phyloP scores from a whole-genome alignment of 2,329 filamentous ascomycete species.

The Ophiobolus disseminans region DNA sequence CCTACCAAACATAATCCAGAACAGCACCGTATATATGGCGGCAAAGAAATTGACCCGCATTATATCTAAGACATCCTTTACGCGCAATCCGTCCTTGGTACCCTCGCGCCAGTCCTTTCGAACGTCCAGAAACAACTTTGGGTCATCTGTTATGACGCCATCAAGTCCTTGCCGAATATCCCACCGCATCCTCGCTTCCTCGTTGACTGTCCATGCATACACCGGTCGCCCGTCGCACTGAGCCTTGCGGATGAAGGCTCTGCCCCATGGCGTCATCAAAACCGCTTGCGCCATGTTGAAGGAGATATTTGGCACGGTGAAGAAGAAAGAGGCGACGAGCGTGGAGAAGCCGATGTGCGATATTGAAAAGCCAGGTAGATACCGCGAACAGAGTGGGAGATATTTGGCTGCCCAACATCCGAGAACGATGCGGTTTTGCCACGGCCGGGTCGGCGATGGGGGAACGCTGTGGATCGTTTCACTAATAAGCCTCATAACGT shows the following conservation, averaged over 20 bases:
- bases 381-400: slow-evolving; percentile 66
- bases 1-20: slow-evolving; percentile 41
- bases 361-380: slow-evolving; percentile 69
- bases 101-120: slow-evolving; percentile 51
- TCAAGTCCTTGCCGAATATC: slow-evolving; percentile 71
- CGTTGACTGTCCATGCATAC: slow-evolving; percentile 88
- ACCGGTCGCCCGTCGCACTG: slow-evolving; percentile 65
- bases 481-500: slow-evolving; percentile 74
- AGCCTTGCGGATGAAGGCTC: slow-evolving; percentile 69
- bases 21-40: slow-evolving; percentile 41
- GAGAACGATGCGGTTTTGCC: slow-evolving; percentile 76
- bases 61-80: slow-evolving; percentile 42
- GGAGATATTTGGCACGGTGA: slow-evolving; percentile 70
- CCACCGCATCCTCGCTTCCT: slow-evolving; percentile 81
- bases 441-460: slow-evolving; percentile 58
- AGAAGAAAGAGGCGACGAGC: slow-evolving; percentile 73
- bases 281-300: slow-evolving; percentile 79
- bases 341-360: slow-evolving; percentile 73
- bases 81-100: slow-evolving; percentile 35
- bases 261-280: slow-evolving; percentile 72
- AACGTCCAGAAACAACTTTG: slow-evolving; percentile 70
- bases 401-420: slow-evolving; percentile 84
- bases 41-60: slow-evolving; percentile 43
- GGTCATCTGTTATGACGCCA: slow-evolving; percentile 87
- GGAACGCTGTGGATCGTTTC: slow-evolving; percentile 65